A percentile compares a stretch with the other conserved stretches of the same genome.
These are phyloP conservation scores for Mucuna pruriens DNA, from an alignment of 306 rosid genomes.

Conservation along the genomic window DNA sequence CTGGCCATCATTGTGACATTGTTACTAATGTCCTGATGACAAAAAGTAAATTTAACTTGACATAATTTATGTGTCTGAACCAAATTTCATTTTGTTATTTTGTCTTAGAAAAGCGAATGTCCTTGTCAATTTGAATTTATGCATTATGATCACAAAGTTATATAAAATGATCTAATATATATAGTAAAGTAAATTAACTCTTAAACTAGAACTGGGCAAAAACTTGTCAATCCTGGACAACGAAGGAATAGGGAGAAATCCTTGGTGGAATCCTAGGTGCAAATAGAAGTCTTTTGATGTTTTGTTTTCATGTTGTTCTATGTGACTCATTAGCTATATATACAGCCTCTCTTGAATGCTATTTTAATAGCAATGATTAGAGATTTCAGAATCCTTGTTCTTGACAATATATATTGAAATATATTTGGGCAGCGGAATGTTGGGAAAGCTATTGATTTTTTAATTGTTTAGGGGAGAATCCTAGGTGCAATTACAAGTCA, in stretches of 20 bases:
- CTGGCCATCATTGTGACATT: background rate
- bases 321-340: background rate
- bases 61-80: background rate
- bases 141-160: background rate
- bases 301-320: background rate
- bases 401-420: background rate
- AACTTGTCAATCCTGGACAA: conserved; percentile 2
- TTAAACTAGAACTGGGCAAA: background rate
- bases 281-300: background rate
- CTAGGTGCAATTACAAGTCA: background rate
- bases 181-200: background rate
- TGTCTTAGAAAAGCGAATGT: background rate
- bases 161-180: background rate
- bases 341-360: background rate
- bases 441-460: background rate
- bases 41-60: background rate
- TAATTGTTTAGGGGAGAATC: background rate
- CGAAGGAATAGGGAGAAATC: background rate
- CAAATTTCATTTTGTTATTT: background rate
- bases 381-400: background rate
- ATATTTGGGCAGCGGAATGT: background rate
- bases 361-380: background rate
- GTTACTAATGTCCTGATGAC: background rate
- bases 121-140: background rate
- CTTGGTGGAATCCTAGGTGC: background rate